A percentile compares a stretch with the other conserved stretches of the same genome.
Evolutionary conservation across 2,329 filamentous ascomycete species (phyloP).

Genomic region (Botrytis byssoidea): DNA sequence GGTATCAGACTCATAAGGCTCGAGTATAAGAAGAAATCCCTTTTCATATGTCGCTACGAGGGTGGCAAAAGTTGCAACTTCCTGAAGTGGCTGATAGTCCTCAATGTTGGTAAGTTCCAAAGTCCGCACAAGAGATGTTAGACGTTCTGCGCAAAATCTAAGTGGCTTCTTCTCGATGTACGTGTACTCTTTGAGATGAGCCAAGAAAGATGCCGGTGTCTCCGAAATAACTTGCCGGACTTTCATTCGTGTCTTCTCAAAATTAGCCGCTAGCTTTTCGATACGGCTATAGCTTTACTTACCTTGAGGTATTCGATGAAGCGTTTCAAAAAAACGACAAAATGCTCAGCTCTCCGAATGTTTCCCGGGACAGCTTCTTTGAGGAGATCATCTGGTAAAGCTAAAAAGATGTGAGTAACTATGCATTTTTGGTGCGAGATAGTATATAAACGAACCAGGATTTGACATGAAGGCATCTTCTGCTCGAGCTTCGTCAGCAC

Average conservation of each 20-base stretch:
- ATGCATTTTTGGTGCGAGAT: background rate
- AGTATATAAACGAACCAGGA: conserved; percentile 48
- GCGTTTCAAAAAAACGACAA: conserved; percentile 88
- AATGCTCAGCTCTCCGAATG: conserved; percentile 92
- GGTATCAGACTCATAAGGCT: conserved; percentile 93
- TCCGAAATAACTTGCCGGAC: conserved; percentile 96
- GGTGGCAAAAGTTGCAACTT: conserved; percentile 96
- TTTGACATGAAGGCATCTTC: conserved; percentile 98
- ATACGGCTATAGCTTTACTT: conserved; percentile 14
- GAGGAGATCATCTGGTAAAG: conserved; percentile 86
- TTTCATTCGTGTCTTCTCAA: conserved; percentile 85
- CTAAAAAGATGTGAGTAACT: conserved; percentile 42
- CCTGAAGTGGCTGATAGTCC: conserved; percentile 94
- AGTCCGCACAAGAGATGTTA: conserved; percentile 91
- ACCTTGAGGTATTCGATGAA: conserved; percentile 96
- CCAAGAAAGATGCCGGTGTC: conserved; percentile 88
- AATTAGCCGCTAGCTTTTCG: conserved; percentile 22
- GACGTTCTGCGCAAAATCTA: conserved; percentile 87
- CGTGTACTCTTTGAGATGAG: conserved; percentile 90
- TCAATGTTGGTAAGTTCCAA: conserved; percentile 96
- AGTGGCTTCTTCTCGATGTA: conserved; percentile 97
- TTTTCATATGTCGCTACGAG: conserved; percentile 96
- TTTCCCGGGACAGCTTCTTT: conserved; percentile 97
- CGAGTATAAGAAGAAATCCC: conserved; percentile 92
- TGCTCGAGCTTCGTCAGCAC: conserved; percentile 82